Percentiles rank a stretch among this genome's conserved stretches.
Evolutionary conservation across 176 grass and related monocot species (phyloP).

Genomic region (Eragrostis curvula): DNA sequence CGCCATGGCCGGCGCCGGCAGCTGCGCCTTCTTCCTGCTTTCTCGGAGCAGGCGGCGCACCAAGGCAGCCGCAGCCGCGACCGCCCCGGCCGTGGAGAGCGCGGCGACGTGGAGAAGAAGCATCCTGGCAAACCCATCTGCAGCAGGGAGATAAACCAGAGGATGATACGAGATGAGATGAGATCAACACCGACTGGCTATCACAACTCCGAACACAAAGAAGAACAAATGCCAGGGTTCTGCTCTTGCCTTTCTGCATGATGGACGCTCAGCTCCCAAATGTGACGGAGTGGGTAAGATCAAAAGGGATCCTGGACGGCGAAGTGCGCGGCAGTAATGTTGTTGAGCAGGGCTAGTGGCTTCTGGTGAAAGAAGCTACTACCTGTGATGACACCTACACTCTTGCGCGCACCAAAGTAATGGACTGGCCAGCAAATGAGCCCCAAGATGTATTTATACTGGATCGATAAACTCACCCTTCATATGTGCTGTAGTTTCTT

Average conservation of each 20-base stretch:
- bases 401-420: neutral
- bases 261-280: neutral
- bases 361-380: neutral
- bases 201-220: neutral
- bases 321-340: neutral
- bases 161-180: neutral
- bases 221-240: neutral
- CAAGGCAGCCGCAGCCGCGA: conserved; percentile 24
- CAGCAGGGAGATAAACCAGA: neutral
- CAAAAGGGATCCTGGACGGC: neutral
- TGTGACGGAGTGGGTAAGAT: neutral
- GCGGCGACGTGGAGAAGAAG: conserved; percentile 43
- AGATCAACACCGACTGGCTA: neutral
- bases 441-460: neutral
- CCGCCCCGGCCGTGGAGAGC: conserved; percentile 34
- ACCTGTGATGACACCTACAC: neutral
- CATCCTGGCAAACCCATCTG: conserved; percentile 38
- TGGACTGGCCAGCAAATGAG: neutral
- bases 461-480: neutral
- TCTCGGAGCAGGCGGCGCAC: neutral
- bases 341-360: neutral
- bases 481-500: neutral
- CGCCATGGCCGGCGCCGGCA: neutral
- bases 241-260: conserved; percentile 40
- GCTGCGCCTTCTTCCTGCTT: neutral